Evolutionary conservation across 1,284 basidiomycete species (phyloP), one percentile per base, ranked within the genome.

Genomic region (Vanrija sp.): DNA sequence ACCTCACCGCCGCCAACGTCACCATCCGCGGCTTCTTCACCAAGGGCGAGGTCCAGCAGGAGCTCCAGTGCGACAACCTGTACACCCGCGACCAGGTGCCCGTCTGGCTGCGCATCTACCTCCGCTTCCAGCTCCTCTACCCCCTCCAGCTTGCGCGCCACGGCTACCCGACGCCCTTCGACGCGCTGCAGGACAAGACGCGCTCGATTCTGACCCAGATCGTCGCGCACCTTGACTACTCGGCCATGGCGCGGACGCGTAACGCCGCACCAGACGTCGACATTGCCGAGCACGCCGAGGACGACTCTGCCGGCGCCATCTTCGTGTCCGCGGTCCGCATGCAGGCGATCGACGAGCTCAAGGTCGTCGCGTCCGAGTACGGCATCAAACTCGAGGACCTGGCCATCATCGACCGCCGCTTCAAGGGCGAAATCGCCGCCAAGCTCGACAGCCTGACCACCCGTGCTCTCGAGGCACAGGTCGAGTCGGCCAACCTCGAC

Each of bases 161-260:
- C 51, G 57, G 57, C 16, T 59, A 59, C 44, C 43, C 50, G 1
- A 55, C 57, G 1, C 57, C 57, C 1, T 59, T 59, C 38, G 57
- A 59, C 39, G 57, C 57, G 19, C 57, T 59, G n/a, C 50, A 59
- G 57, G 57, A 59, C 51, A 59, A 59, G 57, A 55, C 57, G 7
- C 54, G 57, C 45, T 52, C 50, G 15, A 59, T 59, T 18, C 54
- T 59, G 16, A 59, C 57, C 8, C 57, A 59, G 43, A 55, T 59
- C 34, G 45, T 55, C 23, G 57, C 57, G 8, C 54, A 55, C 44
- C 53, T 59, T 47, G 49, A 54, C 44, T 55, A 55, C 47, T 45
- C 50, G 6, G 48, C 46, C 15, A 59, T 59, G 57, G 54, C 57
- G 1, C 46, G 54, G 16, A 49, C 57, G 28, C 57, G 57, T 23